Percentiles rank a stretch among this genome's conserved stretches.
Evolutionary conservation across 495 filamentous ascomycete genomes (phyloP).

Genomic region (Xylaria telfairii): DNA sequence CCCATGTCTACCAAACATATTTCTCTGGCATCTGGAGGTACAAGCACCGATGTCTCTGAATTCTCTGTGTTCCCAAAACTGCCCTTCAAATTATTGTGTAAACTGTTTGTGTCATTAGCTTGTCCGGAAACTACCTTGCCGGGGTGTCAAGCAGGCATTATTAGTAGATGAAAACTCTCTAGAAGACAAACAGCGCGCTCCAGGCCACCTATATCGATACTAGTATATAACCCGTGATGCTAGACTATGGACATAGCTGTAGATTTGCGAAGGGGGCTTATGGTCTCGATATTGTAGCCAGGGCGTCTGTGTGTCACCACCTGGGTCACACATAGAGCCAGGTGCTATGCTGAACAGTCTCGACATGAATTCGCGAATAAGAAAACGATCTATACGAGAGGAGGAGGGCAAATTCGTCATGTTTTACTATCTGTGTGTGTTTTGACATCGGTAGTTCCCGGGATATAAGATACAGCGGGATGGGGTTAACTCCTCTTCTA

Average conservation of each 20-base stretch:
- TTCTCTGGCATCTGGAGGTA: constrained; percentile 9
- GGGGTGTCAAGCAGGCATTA: background rate
- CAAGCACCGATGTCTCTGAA: constrained; percentile 5
- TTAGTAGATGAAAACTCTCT: background rate
- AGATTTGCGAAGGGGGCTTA: background rate
- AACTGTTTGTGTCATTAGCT: background rate
- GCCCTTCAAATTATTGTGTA: background rate
- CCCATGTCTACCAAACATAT: constrained; percentile 19
- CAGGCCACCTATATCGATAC: background rate
- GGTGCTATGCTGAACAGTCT: background rate
- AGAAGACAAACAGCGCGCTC: background rate
- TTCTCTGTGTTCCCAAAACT: background rate
- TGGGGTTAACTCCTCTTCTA: background rate
- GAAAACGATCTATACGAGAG: background rate
- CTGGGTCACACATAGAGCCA: background rate
- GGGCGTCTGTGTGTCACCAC: background rate
- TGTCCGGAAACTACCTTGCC: background rate
- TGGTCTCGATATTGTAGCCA: background rate
- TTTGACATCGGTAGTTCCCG: background rate
- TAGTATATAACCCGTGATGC: background rate
- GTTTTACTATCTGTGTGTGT: background rate
- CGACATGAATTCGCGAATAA: background rate
- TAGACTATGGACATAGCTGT: background rate
- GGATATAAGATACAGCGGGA: background rate
- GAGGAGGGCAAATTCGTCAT: background rate